Evolutionary conservation across 2,329 filamentous ascomycete species (phyloP), one percentile per base, ranked within the genome.

Genomic region (Colletotrichum siamense): DNA sequence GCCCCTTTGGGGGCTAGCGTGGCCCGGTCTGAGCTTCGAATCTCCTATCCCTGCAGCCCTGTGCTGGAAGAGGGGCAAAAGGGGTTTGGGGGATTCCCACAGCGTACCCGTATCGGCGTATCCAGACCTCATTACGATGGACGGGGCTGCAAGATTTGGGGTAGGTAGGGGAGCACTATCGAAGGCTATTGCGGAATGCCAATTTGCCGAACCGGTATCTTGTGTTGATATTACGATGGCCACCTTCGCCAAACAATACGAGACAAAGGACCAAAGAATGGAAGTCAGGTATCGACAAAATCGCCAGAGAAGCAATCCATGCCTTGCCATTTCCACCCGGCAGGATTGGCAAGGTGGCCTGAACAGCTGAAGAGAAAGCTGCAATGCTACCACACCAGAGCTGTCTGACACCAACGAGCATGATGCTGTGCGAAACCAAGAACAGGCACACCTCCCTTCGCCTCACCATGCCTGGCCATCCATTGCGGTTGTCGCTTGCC

Each of bases 1-100:
- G 34, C 24, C 36, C 63, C 34, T 49, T 63, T 64, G 28, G 65
- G 63, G 32, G 22, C 16, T 22, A 36, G 62, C 15, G n/a, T n/a
- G 52, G 28, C 66, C 44, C 34, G 55, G 71, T 57, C 65, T 57
- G 30, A 55, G 55, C 52, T 55, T 32, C 72, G 18, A 75, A 69
- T 69, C 52, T 59, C 32, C 49, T 39, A 61, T 66, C 57, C 63
- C 69, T 63, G 44, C 69, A 76, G 69, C 69, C 69, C 73, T 76
- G 69, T 73, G 70, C 55, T 49, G 9, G 30, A 49, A 18, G 69
- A 76, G 64, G 70, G 57, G 70, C 73, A 62, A 65, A 73, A 57
- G 70, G 57, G 64, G 44, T 18, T 66, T 30, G 24, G 57, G 44
- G 26, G 13, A 57, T 49, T 64, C 18, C 32, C 44, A 66, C 64